A percentile compares a stretch with the other conserved stretches of the same genome.
phyloP scores from a whole-genome alignment of 2,329 filamentous ascomycete genomes.

The Aspergillus udagawae region DNA sequence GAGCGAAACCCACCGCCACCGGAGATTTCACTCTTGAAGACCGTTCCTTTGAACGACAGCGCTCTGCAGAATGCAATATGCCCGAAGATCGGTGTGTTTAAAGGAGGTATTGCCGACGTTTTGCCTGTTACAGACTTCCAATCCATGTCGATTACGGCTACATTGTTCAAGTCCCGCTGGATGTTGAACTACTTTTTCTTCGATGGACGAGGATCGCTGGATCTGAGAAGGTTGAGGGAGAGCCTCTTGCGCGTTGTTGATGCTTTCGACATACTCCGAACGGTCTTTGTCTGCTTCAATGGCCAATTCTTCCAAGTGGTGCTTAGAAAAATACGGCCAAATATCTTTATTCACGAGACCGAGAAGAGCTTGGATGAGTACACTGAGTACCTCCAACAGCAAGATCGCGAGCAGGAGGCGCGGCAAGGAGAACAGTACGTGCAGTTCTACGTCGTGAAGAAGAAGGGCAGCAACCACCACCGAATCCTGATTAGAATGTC shows the following conservation, averaged over 20 bases:
- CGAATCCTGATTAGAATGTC: conserved; percentile 59
- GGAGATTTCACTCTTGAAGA: conserved; percentile 23
- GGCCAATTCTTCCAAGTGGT: conserved; percentile 55
- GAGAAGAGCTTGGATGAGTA: conserved; percentile 51
- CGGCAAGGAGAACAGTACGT: conserved; percentile 58
- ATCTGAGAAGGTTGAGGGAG: conserved; percentile 44
- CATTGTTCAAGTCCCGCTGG: conserved; percentile 35
- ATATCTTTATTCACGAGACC: conserved; percentile 52
- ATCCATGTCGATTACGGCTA: conserved; percentile 34
- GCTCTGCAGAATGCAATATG: conserved; percentile 50
- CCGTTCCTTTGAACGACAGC: conserved; percentile 22
- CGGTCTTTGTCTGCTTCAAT: conserved; percentile 57
- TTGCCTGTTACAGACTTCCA: conserved; percentile 54
- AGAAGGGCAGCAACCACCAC: conserved; percentile 37
- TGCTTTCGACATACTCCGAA: conserved; percentile 62
- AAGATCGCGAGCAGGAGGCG: conserved; percentile 54
- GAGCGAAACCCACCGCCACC: conserved; percentile 2
- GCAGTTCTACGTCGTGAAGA: conserved; percentile 54
- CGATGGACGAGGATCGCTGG: conserved; percentile 43
- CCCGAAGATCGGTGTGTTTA: conserved; percentile 49
- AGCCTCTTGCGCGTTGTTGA: conserved; percentile 51
- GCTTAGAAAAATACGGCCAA: conserved; percentile 50
- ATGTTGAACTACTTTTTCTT: conserved; percentile 57
- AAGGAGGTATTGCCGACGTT: conserved; percentile 53
- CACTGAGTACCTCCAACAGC: conserved; percentile 50